Conservation (phyloP, 2,329 filamentous ascomycete genomes). For the Phaeosphaeria sp. region DNA sequence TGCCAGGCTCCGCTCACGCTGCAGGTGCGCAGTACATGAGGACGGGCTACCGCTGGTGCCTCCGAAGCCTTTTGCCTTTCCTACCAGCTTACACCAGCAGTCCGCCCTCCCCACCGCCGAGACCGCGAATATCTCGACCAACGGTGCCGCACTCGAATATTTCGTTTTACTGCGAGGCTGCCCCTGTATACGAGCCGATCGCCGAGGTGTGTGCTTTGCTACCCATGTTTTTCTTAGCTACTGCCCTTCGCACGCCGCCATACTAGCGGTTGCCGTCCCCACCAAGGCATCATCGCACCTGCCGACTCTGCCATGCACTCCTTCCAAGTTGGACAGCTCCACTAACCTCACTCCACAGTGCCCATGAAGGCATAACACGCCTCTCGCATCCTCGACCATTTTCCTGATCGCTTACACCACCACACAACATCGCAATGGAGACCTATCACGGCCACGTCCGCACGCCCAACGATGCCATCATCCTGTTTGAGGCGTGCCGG, state of each 20-base stretch:
- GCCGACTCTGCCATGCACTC: background rate
- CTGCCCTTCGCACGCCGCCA: background rate
- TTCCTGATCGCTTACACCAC: background rate
- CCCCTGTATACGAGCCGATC: background rate
- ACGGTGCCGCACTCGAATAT: constrained; percentile 1
- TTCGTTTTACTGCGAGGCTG: background rate
- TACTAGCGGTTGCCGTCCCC: background rate
- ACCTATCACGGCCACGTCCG: constrained; percentile 95
- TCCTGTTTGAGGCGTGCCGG: constrained; percentile 96
- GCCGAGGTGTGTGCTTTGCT: background rate
- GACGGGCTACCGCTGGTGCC: constrained; percentile 25
- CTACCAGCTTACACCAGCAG: background rate
- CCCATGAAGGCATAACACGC: constrained; percentile 6
- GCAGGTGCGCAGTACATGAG: constrained; percentile 28
- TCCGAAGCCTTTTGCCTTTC: constrained; percentile 23
- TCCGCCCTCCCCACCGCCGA: constrained; percentile 4
- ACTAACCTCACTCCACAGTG: constrained; percentile 1
- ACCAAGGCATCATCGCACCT: constrained; percentile 1
- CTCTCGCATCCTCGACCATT: constrained; percentile 7
- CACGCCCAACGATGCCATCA: constrained; percentile 95
- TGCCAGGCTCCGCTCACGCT: constrained; percentile 21
- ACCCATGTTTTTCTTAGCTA: background rate
- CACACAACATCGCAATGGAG: constrained; percentile 69
- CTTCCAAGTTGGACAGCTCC: constrained; percentile 1
- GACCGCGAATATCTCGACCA: background rate